Evolutionary conservation across 768 basidiomycete genomes (phyloP).

Genomic region (Stropharia rugosoannulata): DNA sequence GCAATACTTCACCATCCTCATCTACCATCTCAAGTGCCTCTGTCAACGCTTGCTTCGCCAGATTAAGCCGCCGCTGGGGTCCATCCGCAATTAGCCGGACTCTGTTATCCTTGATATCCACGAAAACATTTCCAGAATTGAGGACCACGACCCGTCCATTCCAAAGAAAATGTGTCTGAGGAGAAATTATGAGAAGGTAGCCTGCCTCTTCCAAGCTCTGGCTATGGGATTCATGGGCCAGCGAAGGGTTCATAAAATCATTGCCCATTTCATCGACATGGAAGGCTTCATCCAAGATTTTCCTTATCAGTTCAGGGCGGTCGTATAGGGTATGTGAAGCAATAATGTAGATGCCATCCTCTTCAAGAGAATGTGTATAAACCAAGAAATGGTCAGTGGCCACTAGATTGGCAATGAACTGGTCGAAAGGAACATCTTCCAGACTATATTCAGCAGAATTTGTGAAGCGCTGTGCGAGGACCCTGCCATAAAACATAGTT

Average conservation of each 20-base stretch:
- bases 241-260: slow-evolving; percentile 43
- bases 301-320: slow-evolving; percentile 71
- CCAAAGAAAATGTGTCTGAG: slow-evolving; percentile 87
- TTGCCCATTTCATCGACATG: slow-evolving; percentile 64
- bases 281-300: slow-evolving; percentile 84
- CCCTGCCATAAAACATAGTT: slow-evolving; percentile 26
- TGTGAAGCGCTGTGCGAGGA: slow-evolving; percentile 82
- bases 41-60: slow-evolving; percentile 76
- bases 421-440: slow-evolving; percentile 69
- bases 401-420: slow-evolving; percentile 78
- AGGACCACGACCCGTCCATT: slow-evolving; percentile 84
- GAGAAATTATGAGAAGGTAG: slow-evolving; percentile 87
- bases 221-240: slow-evolving; percentile 36
- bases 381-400: slow-evolving; percentile 92
- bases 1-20: slow-evolving; percentile 58
- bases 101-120: slow-evolving; percentile 84
- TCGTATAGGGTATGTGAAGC: slow-evolving; percentile 77
- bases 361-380: slow-evolving; percentile 84
- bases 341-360: slow-evolving; percentile 90
- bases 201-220: slow-evolving; percentile 59
- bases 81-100: slow-evolving; percentile 93
- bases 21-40: slow-evolving; percentile 63
- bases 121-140: slow-evolving; percentile 71
- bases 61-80: slow-evolving; percentile 67
- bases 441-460: slow-evolving; percentile 92